phyloP scores from a whole-genome alignment of 257 asterid genomes.

The Salvia miltiorrhiza region DNA sequence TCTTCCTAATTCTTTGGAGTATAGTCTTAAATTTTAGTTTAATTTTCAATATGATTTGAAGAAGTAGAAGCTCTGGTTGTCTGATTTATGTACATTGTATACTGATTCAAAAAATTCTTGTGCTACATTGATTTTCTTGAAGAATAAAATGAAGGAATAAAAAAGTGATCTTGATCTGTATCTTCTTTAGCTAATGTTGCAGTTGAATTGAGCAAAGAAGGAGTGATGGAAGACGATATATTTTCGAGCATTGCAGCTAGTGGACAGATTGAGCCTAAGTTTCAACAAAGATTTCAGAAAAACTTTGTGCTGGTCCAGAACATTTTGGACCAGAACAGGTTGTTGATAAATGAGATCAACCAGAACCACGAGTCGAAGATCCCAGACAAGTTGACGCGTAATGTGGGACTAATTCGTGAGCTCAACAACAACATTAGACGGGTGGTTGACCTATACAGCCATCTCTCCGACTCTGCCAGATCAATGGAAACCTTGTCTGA shows the following conservation, averaged over 20 bases:
- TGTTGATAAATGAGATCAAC: slow-evolving; percentile 50
- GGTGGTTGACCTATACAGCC: slow-evolving; percentile 46
- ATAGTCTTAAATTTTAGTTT: background rate
- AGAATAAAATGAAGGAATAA: background rate
- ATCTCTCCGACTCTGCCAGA: slow-evolving; percentile 44
- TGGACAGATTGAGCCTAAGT: slow-evolving; percentile 38
- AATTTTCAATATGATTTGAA: background rate
- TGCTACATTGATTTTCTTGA: slow-evolving; percentile 5
- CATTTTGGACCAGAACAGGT: slow-evolving; percentile 54
- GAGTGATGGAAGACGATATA: slow-evolving; percentile 40
- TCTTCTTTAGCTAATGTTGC: slow-evolving; percentile 18
- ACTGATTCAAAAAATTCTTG: background rate
- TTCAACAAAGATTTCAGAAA: slow-evolving; percentile 41
- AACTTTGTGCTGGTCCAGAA: slow-evolving; percentile 45
- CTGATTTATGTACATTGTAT: too few species aligned
- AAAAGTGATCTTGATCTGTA: background rate
- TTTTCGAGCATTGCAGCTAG: slow-evolving; percentile 39
- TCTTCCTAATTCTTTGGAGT: background rate
- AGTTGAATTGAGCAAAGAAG: slow-evolving; percentile 17
- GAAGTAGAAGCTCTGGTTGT: background rate
- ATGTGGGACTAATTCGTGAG: slow-evolving; percentile 52
- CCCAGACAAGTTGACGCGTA: slow-evolving; percentile 41
- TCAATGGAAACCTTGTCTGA: slow-evolving; percentile 46
- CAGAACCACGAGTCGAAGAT: slow-evolving; percentile 54
- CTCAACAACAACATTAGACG: slow-evolving; percentile 57